These are phyloP conservation scores for Mucor ambiguus DNA, from an alignment of 371 early-diverging fungal genomes.

Conservation along the genomic window DNA sequence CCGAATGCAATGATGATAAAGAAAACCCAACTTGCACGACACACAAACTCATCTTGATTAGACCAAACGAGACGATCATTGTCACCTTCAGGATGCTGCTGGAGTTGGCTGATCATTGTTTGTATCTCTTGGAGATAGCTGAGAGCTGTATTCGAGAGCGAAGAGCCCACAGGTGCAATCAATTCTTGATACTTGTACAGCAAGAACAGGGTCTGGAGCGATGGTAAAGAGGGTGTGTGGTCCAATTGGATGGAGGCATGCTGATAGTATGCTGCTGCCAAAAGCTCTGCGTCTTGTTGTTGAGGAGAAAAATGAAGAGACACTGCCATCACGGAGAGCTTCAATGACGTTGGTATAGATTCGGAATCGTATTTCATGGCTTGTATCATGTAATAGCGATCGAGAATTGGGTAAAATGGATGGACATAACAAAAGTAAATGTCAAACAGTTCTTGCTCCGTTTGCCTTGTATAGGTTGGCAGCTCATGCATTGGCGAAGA, in stretches of 20 bases:
- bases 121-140: slow-evolving; percentile 14
- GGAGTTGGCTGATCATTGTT: slow-evolving; percentile 13
- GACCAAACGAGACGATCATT: background rate
- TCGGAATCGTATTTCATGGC: background rate
- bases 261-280: slow-evolving; percentile 17
- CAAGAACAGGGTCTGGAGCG: slow-evolving; percentile 26
- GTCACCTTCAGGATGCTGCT: background rate
- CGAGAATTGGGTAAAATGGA: slow-evolving; percentile 62
- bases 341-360: slow-evolving; percentile 10
- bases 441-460: slow-evolving; percentile 51
- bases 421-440: slow-evolving; percentile 68
- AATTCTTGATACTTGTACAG: slow-evolving; percentile 35
- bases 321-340: slow-evolving; percentile 18
- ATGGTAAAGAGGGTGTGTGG: background rate
- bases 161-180: slow-evolving; percentile 21
- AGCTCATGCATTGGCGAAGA: background rate
- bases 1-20: slow-evolving; percentile 19
- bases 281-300: background rate
- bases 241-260: slow-evolving; percentile 16
- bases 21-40: slow-evolving; percentile 25
- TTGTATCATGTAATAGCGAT: slow-evolving; percentile 7
- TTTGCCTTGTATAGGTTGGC: slow-evolving; percentile 23
- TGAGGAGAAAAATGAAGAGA: slow-evolving; percentile 5
- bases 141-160: slow-evolving; percentile 14
- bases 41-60: slow-evolving; percentile 16